Base-by-base conservation (phyloP, 169 alveolate species). In the Besnoitia besnoiti region DNA sequence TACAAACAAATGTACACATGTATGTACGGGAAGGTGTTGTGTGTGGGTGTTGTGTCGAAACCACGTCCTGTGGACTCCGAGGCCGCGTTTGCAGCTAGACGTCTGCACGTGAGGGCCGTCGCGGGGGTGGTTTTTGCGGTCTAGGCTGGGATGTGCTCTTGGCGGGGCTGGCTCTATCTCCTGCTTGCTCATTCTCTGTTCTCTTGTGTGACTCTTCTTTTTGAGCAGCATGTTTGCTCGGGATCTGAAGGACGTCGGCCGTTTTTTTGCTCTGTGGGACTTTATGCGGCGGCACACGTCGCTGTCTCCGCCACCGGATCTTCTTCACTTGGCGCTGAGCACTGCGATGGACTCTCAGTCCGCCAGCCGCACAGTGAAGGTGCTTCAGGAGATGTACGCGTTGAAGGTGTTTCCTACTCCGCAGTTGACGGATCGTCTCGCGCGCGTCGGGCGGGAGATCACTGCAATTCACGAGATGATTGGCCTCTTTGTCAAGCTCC, bases 331-430 rank as follows among this genome's bases (percentile, higher is more conserved):
- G 95, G 96, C 97, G 21, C 95, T 95, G 44, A 85, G 91, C 61
- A 92, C 94, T 94, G 95, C 97, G 33, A 85, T 95, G 61, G 46
- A 33, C 1, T 91, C 96, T 21, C 85, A 89, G 85, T 46, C 90
- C 7, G 90, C 90, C 27, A 33, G 42, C n/a, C 50, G 79, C 46
- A 77, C 90, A 0, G 85, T 90, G 35, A 89, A 93, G 82, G 73
- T 95, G 0, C 91, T 96, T 49, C 91, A 95, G 27, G 97, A 96
- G 37, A 96, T 96, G 98, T 95, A 93, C 90, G 46, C 85, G 30
- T 87, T 94, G 47, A 94, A 95, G 61, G 93, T 96, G 47, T 96
- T 94, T 85, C 98, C 98, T 0, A 95, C 97, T 1, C 97, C 97
- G 12, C 92, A 94, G 84, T 92, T 96, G 82, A 89, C 95, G 50